Base-by-base conservation (phyloP, 352 stramenopile species). In the Globisporangium canariense region DNA sequence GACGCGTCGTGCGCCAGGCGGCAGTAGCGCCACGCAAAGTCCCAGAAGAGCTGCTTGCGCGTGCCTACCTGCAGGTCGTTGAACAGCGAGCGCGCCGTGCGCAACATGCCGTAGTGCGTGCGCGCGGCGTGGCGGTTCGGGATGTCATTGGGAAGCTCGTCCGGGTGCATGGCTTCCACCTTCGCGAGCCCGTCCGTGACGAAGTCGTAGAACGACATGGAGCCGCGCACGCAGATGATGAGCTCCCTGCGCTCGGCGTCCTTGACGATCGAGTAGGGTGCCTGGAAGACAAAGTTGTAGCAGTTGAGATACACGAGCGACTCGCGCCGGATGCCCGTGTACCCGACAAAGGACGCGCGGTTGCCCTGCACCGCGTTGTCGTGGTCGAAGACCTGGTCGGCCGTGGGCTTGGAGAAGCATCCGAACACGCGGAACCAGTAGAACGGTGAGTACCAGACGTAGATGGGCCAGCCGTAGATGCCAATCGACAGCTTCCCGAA, bases 381-480 rank as follows among this genome's bases (percentile, higher is more conserved):
- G 64, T 89, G 70, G 41, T 90, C 81, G 25, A 90, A 80, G 11
- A 83, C 65, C 36, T 88, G 76, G 11, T 67, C 50, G 10, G 70
- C 66, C 32, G 64, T 54, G n/a, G 69, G 72, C 61, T 74, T 74
- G 30, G 76, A 79, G 50, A 76, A 78, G 66, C 81, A 93, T 52
- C 73, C 70, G 43, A 89, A 88, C 7, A 89, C 67, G 34, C 78
- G 79, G 71, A 89, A 87, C 76, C 79, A 90, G 65, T 76, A 77
- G 62, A 83, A 80, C 34, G 83, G 83, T 56, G 81, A 81, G 68
- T 90, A 91, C 79, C 78, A 90, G 6, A 90, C 67, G 70, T 87
- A 90, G 70, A 93, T 77, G 50, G 78, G 81, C 83, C 83, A 93
- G 43, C 84, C 84, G 59, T 93, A 93, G 68, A 93, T 91, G 14